These are phyloP conservation scores for Vigna mungo DNA, from an alignment of 306 rosid species.

Conservation along the genomic window DNA sequence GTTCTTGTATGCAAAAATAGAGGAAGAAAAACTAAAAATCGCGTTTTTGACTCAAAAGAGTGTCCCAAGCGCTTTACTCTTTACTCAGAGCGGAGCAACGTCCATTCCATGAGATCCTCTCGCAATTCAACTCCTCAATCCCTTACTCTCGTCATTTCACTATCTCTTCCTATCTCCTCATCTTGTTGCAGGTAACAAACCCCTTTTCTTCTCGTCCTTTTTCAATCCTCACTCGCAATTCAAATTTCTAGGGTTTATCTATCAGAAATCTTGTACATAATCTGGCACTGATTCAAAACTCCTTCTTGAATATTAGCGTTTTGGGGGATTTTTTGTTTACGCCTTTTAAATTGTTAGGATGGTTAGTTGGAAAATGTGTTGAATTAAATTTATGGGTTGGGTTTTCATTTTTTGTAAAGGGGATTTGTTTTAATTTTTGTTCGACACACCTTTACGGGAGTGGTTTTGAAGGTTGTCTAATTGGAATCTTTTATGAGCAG, in stretches of 20 bases:
- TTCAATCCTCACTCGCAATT: constrained; percentile 40
- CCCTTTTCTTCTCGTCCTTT: too few species aligned
- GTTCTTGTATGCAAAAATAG: too few species aligned
- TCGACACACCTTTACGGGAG: not conserved
- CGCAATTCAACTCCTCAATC: too few species aligned
- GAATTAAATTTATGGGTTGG: not conserved
- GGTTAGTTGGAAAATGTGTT: not conserved
- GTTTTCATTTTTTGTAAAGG: not conserved
- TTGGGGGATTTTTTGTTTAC: not conserved
- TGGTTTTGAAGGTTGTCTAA: constrained; percentile 29
- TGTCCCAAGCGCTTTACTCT: constrained; percentile 53
- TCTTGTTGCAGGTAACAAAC: too few species aligned
- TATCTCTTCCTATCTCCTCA: too few species aligned
- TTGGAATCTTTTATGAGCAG: constrained; percentile 35
- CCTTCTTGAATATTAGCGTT: not conserved
- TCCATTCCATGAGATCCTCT: constrained; percentile 66
- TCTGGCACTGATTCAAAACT: not conserved
- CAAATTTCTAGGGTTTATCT: constrained; percentile 1
- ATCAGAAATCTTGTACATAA: not conserved
- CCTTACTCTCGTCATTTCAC: too few species aligned
- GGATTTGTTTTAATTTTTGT: not conserved
- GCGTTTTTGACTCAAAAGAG: too few species aligned
- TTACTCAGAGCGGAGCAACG: constrained; percentile 68
- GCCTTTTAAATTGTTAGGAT: not conserved
- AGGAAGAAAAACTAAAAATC: too few species aligned